phyloP scores from a whole-genome alignment of 2,329 filamentous ascomycete species.

The Apiospora sp. region DNA sequence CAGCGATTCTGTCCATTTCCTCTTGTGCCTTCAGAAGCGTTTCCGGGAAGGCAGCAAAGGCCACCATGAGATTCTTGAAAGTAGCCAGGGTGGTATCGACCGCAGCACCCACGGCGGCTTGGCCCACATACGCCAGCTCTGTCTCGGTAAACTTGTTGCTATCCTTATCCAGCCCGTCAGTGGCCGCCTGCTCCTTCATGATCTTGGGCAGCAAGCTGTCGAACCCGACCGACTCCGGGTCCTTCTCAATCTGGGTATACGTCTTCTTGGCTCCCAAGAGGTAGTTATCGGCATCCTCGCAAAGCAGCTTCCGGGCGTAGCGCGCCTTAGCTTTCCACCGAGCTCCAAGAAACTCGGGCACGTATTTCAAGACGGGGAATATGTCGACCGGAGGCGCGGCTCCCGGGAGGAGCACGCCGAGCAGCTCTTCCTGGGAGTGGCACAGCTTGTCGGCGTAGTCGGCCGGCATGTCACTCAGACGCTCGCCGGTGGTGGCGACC shows the following conservation, averaged over 20 bases:
- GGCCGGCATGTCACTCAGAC: background rate
- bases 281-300: constrained; percentile 18
- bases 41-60: constrained; percentile 22
- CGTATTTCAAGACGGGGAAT: constrained; percentile 28
- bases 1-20: constrained; percentile 15
- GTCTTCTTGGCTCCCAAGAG: constrained; percentile 18
- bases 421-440: background rate
- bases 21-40: constrained; percentile 20
- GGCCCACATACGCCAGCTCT: constrained; percentile 23
- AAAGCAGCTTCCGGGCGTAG: constrained; percentile 16
- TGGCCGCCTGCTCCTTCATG: constrained; percentile 16
- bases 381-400: constrained; percentile 31
- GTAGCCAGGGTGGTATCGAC: constrained; percentile 24
- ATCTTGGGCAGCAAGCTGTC: constrained; percentile 26
- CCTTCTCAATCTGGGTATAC: background rate
- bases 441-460: background rate
- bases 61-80: constrained; percentile 26
- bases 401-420: background rate
- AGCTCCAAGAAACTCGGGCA: constrained; percentile 26
- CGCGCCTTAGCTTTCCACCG: constrained; percentile 25
- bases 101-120: constrained; percentile 23
- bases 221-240: constrained; percentile 19
- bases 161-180: background rate
- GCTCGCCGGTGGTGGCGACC: constrained; percentile 23
- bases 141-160: constrained; percentile 25